These are phyloP conservation scores for Didymella keratinophila DNA, from an alignment of 2,329 filamentous ascomycete species.

Conservation along the genomic window DNA sequence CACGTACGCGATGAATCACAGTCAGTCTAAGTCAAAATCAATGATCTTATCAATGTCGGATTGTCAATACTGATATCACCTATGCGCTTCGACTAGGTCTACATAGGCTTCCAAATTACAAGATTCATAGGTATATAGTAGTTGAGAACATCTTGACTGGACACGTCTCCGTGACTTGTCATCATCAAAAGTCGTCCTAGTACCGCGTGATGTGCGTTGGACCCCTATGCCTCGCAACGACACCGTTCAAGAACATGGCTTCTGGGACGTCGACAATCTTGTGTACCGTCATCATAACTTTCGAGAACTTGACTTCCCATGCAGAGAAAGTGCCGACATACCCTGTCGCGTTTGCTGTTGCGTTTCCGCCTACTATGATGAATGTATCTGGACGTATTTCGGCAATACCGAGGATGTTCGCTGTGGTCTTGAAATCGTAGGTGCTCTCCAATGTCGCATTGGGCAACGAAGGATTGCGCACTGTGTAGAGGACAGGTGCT, in stretches of 20 bases:
- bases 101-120: no score
- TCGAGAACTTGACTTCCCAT: neutral
- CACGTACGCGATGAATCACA: no score
- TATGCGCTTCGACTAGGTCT: no score
- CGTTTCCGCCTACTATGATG: neutral
- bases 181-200: no score
- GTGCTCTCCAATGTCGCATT: neutral
- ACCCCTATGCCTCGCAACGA: neutral
- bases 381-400: neutral
- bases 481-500: neutral
- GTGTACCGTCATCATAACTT: neutral
- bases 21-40: no score
- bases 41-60: no score
- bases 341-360: neutral
- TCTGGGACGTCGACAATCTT: neutral
- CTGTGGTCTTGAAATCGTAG: neutral
- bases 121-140: no score
- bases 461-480: neutral
- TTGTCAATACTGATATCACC: no score
- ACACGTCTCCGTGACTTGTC: no score
- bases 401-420: neutral
- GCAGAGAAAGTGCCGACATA: neutral
- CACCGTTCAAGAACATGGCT: neutral
- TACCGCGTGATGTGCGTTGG: no score
- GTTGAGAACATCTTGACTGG: no score